Evolutionary conservation across 768 basidiomycete genomes (phyloP).

Genomic region (Coprinopsis cinerea): DNA sequence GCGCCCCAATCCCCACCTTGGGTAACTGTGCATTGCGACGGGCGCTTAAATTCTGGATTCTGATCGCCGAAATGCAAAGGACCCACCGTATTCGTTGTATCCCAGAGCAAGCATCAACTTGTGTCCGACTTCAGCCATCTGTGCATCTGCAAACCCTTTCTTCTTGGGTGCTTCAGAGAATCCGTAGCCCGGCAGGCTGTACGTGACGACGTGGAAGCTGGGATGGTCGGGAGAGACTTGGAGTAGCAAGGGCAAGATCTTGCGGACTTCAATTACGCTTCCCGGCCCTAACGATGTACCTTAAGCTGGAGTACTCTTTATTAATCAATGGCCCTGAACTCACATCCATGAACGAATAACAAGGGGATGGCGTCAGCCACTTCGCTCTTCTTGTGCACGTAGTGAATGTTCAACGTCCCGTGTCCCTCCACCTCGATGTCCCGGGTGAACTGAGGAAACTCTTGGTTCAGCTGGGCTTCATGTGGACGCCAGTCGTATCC

Average conservation of each 20-base stretch:
- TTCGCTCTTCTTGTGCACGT: slow-evolving; percentile 47
- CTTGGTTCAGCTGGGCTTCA: slow-evolving; percentile 42
- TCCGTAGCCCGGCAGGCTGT: slow-evolving; percentile 56
- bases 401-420: slow-evolving; percentile 42
- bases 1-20: slow-evolving; percentile 21
- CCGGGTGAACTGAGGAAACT: slow-evolving; percentile 49
- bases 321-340: slow-evolving; percentile 11
- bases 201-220: slow-evolving; percentile 56
- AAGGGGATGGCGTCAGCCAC: slow-evolving; percentile 35
- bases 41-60: slow-evolving; percentile 32
- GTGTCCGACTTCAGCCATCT: slow-evolving; percentile 21
- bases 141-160: slow-evolving; percentile 34
- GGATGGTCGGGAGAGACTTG: slow-evolving; percentile 37
- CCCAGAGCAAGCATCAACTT: slow-evolving; percentile 47
- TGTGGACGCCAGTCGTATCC: slow-evolving; percentile 49
- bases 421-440: slow-evolving; percentile 44
- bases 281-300: slow-evolving; percentile 47
- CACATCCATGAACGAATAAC: slow-evolving; percentile 45
- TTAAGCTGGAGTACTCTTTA: neutral
- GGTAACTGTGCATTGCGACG: slow-evolving; percentile 44
- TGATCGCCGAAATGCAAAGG: neutral
- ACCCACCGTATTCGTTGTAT: slow-evolving; percentile 39
- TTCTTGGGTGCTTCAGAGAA: slow-evolving; percentile 52
- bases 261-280: slow-evolving; percentile 49
- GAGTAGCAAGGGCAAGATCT: slow-evolving; percentile 50